phyloP scores from a whole-genome alignment of 1,139 yeast species.

The Yamadazyma jaroonii region DNA sequence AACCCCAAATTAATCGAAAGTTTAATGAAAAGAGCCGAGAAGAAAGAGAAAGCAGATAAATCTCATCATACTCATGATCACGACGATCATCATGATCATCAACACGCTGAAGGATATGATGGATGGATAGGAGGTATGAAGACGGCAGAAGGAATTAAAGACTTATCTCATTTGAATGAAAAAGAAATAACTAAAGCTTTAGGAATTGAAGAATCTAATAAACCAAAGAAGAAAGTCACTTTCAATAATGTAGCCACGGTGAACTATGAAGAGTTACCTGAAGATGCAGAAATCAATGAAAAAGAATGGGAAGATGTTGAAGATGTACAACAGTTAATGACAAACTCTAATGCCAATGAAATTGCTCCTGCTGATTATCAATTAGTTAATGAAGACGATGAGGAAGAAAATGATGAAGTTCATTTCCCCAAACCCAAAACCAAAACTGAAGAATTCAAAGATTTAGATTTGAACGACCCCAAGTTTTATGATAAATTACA shows the following conservation, averaged over 20 bases:
- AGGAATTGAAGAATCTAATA: conserved; percentile 21
- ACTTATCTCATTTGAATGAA: conserved; percentile 34
- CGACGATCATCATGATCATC: conserved; percentile 23
- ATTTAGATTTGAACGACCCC: conserved; percentile 68
- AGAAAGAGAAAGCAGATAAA: conserved; percentile 14
- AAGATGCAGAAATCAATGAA: conserved; percentile 27
- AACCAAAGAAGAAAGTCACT: conserved; percentile 27
- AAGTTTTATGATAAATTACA: conserved; percentile 76
- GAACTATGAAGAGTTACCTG: conserved; percentile 32
- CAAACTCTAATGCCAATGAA: conserved; percentile 12
- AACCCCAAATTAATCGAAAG: conserved; percentile 68
- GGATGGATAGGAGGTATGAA: conserved; percentile 73
- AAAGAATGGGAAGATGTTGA: conserved; percentile 44
- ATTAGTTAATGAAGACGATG: conserved; percentile 28
- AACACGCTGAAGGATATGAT: conserved; percentile 64
- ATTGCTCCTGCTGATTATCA: conserved; percentile 45
- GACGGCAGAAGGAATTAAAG: conserved; percentile 32
- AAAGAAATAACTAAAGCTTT: conserved; percentile 40
- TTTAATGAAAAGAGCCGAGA: conserved; percentile 43
- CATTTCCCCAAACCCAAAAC: conserved; percentile 61
- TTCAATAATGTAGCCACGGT: conserved; percentile 43
- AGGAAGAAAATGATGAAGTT: conserved; percentile 30
- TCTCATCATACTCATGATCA: conserved; percentile 2
- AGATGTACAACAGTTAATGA: conserved; percentile 31
- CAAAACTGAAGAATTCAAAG: conserved; percentile 17